These are phyloP conservation scores for Aspergillus affinis DNA, from an alignment of 495 filamentous ascomycete genomes.

Conservation along the genomic window DNA sequence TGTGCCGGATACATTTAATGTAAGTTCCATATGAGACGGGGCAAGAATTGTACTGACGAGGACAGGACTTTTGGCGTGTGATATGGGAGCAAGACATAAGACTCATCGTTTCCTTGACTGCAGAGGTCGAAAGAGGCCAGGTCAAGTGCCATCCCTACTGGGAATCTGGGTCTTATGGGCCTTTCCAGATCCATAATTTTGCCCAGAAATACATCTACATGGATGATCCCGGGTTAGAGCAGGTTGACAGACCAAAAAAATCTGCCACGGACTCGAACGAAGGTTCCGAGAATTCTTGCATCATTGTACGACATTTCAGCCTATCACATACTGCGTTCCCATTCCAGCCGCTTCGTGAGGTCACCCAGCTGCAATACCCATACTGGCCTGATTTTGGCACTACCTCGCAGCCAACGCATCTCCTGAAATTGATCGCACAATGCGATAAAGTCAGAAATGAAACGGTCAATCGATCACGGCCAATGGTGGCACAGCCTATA, in stretches of 20 bases:
- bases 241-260: conserved; percentile 10
- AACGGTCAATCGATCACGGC: conserved; percentile 47
- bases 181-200: conserved; percentile 70
- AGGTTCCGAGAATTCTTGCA: conserved; percentile 61
- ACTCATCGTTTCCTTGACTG: conserved; percentile 93
- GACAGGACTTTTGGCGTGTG: conserved; percentile 95
- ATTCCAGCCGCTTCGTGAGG: conserved; percentile 84
- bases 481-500: conserved; percentile 61
- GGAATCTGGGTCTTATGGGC: conserved; percentile 76
- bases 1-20: conserved; percentile 86
- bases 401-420: conserved; percentile 81
- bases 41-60: neutral
- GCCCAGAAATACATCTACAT: conserved; percentile 80
- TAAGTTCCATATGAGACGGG: conserved; percentile 44
- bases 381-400: conserved; percentile 97
- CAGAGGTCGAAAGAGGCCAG: conserved; percentile 93
- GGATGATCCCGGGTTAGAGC: conserved; percentile 42
- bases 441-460: conserved; percentile 57
- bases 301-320: conserved; percentile 84
- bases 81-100: conserved; percentile 96
- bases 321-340: conserved; percentile 74
- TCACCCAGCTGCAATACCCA: conserved; percentile 92
- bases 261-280: conserved; percentile 20
- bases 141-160: conserved; percentile 95
- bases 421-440: conserved; percentile 84